phyloP scores from a whole-genome alignment of 2,329 filamentous ascomycete genomes.

The Colletotrichum sp. region DNA sequence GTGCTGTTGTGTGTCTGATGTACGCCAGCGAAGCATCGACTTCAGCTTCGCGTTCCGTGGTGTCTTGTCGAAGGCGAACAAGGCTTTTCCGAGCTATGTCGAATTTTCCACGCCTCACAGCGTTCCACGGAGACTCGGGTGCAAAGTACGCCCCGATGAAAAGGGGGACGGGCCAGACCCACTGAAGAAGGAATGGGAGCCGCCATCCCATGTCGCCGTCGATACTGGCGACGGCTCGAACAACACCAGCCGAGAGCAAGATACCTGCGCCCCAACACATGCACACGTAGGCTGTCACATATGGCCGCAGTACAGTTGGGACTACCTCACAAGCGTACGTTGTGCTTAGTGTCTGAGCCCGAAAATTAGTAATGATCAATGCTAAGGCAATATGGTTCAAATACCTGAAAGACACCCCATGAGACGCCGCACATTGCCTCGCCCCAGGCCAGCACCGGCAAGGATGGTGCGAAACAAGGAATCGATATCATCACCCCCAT shows the following conservation, averaged over 20 bases:
- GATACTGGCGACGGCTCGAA: conserved; percentile 38
- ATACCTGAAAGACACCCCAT: conserved; percentile 42
- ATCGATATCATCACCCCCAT: conserved; percentile 48
- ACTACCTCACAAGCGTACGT: conserved; percentile 48
- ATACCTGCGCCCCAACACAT: conserved; percentile 46
- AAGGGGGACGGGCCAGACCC: conserved; percentile 39
- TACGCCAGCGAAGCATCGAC: conserved; percentile 34
- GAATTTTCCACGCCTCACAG: conserved; percentile 30
- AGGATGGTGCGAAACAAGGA: conserved; percentile 50
- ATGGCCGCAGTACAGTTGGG: conserved; percentile 43
- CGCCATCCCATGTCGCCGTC: conserved; percentile 39
- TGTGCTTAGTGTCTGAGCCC: neutral
- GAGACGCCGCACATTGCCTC: conserved; percentile 50
- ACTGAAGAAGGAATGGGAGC: conserved; percentile 44
- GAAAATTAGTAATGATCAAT: neutral
- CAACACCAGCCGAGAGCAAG: conserved; percentile 43
- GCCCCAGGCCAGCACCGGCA: conserved; percentile 41
- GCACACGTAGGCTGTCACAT: conserved; percentile 44
- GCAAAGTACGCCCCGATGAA: conserved; percentile 34
- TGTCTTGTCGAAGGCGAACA: conserved; percentile 26
- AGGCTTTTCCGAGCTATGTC: conserved; percentile 29
- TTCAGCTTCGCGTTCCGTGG: conserved; percentile 26
- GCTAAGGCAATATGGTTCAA: neutral
- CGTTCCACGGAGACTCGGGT: conserved; percentile 42
- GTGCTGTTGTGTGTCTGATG: conserved; percentile 49